phyloP scores from a whole-genome alignment of 805 yeast genomes.

The Candida hispaniensis region DNA sequence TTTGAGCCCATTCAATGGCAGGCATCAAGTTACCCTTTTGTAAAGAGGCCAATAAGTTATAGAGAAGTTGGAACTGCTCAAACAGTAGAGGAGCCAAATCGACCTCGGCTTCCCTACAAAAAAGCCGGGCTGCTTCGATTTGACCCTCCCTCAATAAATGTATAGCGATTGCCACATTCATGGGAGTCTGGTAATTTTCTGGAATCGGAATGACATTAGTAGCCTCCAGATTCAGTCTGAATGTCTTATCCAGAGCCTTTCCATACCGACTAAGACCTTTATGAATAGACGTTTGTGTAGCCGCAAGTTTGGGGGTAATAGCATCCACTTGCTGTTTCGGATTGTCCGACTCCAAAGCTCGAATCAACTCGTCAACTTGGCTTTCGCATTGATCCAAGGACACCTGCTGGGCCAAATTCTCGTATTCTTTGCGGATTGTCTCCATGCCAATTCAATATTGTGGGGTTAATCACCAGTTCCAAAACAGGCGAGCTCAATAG shows the following conservation, averaged over 20 bases:
- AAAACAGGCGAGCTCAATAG: no score
- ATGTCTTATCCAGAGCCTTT: slow-evolving; percentile 27
- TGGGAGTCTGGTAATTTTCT: slow-evolving; percentile 21
- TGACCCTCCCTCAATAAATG: slow-evolving; percentile 42
- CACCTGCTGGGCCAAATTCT: slow-evolving; percentile 25
- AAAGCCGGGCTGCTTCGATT: slow-evolving; percentile 30
- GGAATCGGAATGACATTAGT: slow-evolving; percentile 18
- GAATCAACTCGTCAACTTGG: slow-evolving; percentile 27
- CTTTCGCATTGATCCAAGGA: slow-evolving; percentile 27
- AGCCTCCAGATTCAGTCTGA: slow-evolving; percentile 12
- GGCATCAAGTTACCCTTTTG: slow-evolving; percentile 31
- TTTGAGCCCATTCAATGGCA: slow-evolving; percentile 42
- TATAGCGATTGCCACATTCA: slow-evolving; percentile 36
- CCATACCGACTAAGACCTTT: slow-evolving; percentile 26
- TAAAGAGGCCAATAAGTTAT: slow-evolving; percentile 33
- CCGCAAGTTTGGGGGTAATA: slow-evolving; percentile 2
- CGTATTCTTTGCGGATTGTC: slow-evolving; percentile 27
- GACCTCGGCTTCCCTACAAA: slow-evolving; percentile 27
- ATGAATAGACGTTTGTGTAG: slow-evolving; percentile 19
- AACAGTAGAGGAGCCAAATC: slow-evolving; percentile 29
- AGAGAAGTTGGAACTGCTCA: slow-evolving; percentile 34
- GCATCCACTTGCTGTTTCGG: not conserved
- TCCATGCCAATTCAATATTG: no score
- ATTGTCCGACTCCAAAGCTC: slow-evolving; percentile 23
- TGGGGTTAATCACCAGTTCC: no score